Conservation (phyloP, 2,329 filamentous ascomycete genomes). For the Sporothrix sp. region DNA sequence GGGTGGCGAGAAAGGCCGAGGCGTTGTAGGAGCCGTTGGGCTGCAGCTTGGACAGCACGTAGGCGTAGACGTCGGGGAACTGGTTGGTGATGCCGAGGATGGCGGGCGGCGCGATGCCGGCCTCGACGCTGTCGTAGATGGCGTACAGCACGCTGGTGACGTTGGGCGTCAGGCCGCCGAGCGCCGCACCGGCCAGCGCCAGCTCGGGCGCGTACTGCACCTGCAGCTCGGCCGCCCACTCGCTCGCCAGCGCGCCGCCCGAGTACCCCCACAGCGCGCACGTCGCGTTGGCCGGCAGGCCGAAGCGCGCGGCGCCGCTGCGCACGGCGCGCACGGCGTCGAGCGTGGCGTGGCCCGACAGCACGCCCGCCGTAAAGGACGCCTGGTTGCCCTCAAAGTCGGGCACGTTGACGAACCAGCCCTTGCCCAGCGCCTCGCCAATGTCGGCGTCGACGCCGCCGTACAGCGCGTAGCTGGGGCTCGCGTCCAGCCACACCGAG, state of each 20-base stretch:
- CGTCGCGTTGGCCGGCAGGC: slow-evolving; percentile 24
- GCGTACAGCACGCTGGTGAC: slow-evolving; percentile 26
- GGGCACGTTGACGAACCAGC: slow-evolving; percentile 36
- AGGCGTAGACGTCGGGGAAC: slow-evolving; percentile 23
- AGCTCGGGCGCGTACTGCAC: slow-evolving; percentile 39
- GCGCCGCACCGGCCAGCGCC: slow-evolving; percentile 32
- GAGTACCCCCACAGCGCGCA: slow-evolving; percentile 44
- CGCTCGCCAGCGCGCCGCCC: slow-evolving; percentile 40
- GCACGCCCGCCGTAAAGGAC: slow-evolving; percentile 32
- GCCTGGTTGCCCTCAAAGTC: slow-evolving; percentile 36
- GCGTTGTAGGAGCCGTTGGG: slow-evolving; percentile 25
- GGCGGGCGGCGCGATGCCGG: slow-evolving; percentile 30
- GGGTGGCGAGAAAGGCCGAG: slow-evolving; percentile 26
- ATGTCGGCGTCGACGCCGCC: slow-evolving; percentile 22
- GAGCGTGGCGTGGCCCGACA: slow-evolving; percentile 34
- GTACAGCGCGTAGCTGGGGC: slow-evolving; percentile 29
- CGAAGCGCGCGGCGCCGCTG: slow-evolving; percentile 18
- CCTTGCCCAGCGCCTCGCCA: slow-evolving; percentile 28
- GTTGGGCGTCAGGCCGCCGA: slow-evolving; percentile 37
- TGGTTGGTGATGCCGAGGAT: slow-evolving; percentile 28
- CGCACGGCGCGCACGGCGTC: slow-evolving; percentile 34
- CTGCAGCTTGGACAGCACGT: slow-evolving; percentile 23
- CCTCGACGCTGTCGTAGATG: slow-evolving; percentile 24
- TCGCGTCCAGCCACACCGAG: slow-evolving; percentile 29
- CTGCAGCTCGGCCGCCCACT: slow-evolving; percentile 41